These are phyloP conservation scores for Coemansia sp. DNA, from an alignment of 192 early-diverging fungal genomes.

Conservation along the genomic window DNA sequence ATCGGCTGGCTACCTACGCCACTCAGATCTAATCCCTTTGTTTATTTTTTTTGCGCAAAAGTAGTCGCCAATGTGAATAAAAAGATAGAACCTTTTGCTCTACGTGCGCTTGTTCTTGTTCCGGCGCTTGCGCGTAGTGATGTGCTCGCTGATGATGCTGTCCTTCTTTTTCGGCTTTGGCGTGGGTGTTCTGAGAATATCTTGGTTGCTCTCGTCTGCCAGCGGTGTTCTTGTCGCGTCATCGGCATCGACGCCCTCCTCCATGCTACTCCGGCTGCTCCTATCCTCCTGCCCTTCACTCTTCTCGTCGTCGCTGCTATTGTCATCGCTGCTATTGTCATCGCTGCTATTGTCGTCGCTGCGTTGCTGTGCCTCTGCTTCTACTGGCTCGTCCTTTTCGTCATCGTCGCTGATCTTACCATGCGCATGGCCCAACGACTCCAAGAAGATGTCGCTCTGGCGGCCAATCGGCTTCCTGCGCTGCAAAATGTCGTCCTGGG, in stretches of 20 bases:
- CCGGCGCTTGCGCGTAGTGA: conserved; percentile 14
- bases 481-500: conserved; percentile 11
- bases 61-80: no score
- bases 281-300: background rate
- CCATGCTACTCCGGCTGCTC: background rate
- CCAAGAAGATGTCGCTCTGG: conserved; percentile 1
- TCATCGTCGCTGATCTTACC: background rate
- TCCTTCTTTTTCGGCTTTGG: background rate
- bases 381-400: background rate
- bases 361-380: background rate
- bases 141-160: background rate
- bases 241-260: conserved; percentile 7
- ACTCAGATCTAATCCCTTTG: background rate
- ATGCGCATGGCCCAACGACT: background rate
- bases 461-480: background rate
- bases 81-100: background rate
- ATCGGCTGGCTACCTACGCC: conserved; percentile 13
- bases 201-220: background rate
- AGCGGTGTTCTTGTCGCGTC: background rate
- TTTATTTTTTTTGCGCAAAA: no score
- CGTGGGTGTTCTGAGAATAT: background rate
- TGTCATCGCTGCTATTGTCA: background rate
- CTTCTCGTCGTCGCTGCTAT: background rate
- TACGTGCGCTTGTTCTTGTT: conserved; percentile 14
- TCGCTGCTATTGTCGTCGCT: background rate